Percentiles rank a stretch among this genome's conserved stretches.
Evolutionary conservation across 768 basidiomycete species (phyloP).

Genomic region (Russula brevipes): DNA sequence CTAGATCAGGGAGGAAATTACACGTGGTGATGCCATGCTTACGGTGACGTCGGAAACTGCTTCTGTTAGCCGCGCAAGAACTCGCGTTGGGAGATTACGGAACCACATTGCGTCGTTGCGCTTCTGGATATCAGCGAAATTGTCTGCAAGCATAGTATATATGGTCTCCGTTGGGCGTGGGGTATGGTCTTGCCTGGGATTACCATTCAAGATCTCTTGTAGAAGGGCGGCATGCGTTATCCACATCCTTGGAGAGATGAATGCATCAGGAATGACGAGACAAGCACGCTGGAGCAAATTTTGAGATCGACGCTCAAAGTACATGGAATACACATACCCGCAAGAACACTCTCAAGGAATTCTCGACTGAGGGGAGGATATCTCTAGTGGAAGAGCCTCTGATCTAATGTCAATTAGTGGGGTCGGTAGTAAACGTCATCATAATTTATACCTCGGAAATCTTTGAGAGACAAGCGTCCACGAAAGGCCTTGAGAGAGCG

Average conservation of each 20-base stretch:
- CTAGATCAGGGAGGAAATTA: slow-evolving; percentile 1
- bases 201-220: slow-evolving; percentile 43
- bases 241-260: slow-evolving; percentile 71
- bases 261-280: slow-evolving; percentile 66
- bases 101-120: slow-evolving; percentile 83
- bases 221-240: slow-evolving; percentile 45
- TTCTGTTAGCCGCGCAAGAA: slow-evolving; percentile 53
- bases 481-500: slow-evolving; percentile 63
- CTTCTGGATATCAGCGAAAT: slow-evolving; percentile 62
- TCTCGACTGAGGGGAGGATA: slow-evolving; percentile 50
- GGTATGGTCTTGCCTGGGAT: slow-evolving; percentile 32
- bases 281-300: slow-evolving; percentile 50
- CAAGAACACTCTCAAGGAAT: slow-evolving; percentile 50
- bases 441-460: slow-evolving; percentile 50
- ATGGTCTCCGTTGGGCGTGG: slow-evolving; percentile 28
- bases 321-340: slow-evolving; percentile 42
- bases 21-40: neutral
- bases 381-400: slow-evolving; percentile 48
- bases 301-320: neutral
- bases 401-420: slow-evolving; percentile 40
- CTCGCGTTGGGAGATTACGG: slow-evolving; percentile 55
- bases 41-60: slow-evolving; percentile 54
- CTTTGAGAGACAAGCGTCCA: slow-evolving; percentile 64
- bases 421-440: neutral
- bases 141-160: slow-evolving; percentile 47